Percentiles rank a stretch among this genome's conserved stretches.
Conservation (phyloP, 768 basidiomycete species). For the Lyophyllum semitale region DNA sequence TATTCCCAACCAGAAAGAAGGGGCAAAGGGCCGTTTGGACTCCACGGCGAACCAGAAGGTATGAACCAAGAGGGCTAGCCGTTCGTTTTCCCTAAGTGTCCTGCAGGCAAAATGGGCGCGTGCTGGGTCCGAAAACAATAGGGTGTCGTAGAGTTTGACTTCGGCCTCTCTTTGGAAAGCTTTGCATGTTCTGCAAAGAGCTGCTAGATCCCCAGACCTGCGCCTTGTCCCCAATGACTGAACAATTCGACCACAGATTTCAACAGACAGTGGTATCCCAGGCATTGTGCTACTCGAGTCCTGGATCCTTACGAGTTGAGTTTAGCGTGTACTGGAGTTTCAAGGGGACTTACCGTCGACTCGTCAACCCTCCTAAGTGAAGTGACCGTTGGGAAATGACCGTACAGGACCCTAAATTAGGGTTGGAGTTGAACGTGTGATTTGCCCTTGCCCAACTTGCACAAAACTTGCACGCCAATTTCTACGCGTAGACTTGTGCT, state of each 20-base stretch:
- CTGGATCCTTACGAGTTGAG: background rate
- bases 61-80: slow-evolving; percentile 43
- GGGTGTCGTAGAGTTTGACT: slow-evolving; percentile 41
- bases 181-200: slow-evolving; percentile 48
- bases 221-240: slow-evolving; percentile 26
- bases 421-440: background rate
- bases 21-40: slow-evolving; percentile 26
- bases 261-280: slow-evolving; percentile 38
- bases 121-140: slow-evolving; percentile 39
- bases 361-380: too few relatives aligned
- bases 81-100: slow-evolving; percentile 34
- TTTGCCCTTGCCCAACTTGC: slow-evolving; percentile 4
- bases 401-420: slow-evolving; percentile 2
- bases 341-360: background rate
- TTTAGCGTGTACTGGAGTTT: background rate
- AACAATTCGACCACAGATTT: slow-evolving; percentile 43
- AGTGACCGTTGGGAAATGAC: background rate
- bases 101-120: slow-evolving; percentile 37
- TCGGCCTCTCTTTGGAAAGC: slow-evolving; percentile 51
- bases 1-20: slow-evolving; percentile 45
- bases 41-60: slow-evolving; percentile 44
- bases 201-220: slow-evolving; percentile 33
- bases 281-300: slow-evolving; percentile 3
- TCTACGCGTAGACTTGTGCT: slow-evolving; percentile 5
- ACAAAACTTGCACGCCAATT: slow-evolving; percentile 2